These are phyloP conservation scores for Colletotrichum tropicale DNA, from an alignment of 2,329 filamentous ascomycete species.

Conservation along the genomic window DNA sequence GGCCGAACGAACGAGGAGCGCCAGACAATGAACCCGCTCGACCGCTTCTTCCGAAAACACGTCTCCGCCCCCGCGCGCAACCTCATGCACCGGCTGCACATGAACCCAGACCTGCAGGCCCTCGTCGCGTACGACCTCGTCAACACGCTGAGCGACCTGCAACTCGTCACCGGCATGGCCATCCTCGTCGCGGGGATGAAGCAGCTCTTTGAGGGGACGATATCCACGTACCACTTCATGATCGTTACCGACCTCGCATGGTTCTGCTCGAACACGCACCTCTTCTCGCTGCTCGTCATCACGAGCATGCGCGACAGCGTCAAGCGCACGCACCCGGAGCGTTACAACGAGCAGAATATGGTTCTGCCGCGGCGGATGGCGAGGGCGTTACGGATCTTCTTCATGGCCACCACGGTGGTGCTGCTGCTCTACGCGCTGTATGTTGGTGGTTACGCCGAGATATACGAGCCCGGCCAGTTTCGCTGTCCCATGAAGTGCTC, in stretches of 20 bases:
- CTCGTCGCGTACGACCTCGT: constrained; percentile 23
- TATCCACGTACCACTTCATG: constrained; percentile 27
- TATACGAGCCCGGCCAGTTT: neutral
- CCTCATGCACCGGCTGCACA: neutral
- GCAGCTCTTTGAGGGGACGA: constrained; percentile 15
- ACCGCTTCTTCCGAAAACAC: neutral
- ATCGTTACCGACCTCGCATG: constrained; percentile 27
- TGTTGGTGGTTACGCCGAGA: neutral
- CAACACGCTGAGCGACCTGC: constrained; percentile 25
- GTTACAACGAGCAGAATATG: neutral
- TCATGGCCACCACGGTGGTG: neutral
- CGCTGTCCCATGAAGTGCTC: neutral
- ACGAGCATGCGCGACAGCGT: constrained; percentile 9
- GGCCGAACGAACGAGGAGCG: neutral
- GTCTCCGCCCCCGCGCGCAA: neutral
- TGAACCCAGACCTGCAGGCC: neutral
- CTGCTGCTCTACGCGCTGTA: neutral
- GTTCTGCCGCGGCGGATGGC: neutral
- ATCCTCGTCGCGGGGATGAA: constrained; percentile 20
- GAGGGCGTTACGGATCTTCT: neutral
- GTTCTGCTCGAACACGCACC: constrained; percentile 26
- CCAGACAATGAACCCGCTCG: constrained; percentile 2
- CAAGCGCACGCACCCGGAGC: neutral
- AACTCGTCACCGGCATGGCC: constrained; percentile 27
- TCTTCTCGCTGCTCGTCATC: constrained; percentile 22